Evolutionary conservation across 2,329 filamentous ascomycete genomes (phyloP), one percentile per base, ranked within the genome.

Genomic region (Cercospora zeina): DNA sequence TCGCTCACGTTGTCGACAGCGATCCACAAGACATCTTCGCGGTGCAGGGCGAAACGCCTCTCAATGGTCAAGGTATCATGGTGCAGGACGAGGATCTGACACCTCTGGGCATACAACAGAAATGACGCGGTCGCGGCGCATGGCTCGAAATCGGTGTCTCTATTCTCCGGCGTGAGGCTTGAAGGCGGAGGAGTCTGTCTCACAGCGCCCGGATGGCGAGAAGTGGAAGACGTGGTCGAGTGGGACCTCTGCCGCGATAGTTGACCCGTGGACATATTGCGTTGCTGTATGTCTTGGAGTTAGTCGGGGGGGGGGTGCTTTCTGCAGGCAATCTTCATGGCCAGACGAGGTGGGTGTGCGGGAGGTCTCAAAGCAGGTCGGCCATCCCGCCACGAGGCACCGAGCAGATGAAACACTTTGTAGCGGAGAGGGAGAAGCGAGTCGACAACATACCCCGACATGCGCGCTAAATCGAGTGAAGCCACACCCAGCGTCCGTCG

Each of bases 41-140:
- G 84, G 75, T 99, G 95, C 62, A 87, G 84, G 30, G 89, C 87
- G 74, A 97, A 97, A 16, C 89, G 85, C 64, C 92, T 83, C 72
- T 97, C 93, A 68, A 97, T 88, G 16, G 89, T 90, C 59, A 99
- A 79, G 3, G 90, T 96, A 74, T 97, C 93, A 78, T 97, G 93
- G 72, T 96, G 92, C 33, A 93, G 87, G 75, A 92, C 95, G 24
- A 97, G 83, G 62, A 99, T 87, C 6, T 87, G 85, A 58, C 87
- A 87, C 33, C 91, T 89, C 75, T 97, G 83, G 24, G 91, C 88
- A 77, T 96, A 97, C 27, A 99, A 83, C 68, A 99, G 89, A 80
- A 95, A 89, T 24, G 91, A 91, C 1, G 90, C 91, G 4, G 95
- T 97, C 31, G 95, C 92, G 16, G 92, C 91, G 75, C 90, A 96